Conservation (phyloP, 331 rosid species). For the Rosa hybrid region DNA sequence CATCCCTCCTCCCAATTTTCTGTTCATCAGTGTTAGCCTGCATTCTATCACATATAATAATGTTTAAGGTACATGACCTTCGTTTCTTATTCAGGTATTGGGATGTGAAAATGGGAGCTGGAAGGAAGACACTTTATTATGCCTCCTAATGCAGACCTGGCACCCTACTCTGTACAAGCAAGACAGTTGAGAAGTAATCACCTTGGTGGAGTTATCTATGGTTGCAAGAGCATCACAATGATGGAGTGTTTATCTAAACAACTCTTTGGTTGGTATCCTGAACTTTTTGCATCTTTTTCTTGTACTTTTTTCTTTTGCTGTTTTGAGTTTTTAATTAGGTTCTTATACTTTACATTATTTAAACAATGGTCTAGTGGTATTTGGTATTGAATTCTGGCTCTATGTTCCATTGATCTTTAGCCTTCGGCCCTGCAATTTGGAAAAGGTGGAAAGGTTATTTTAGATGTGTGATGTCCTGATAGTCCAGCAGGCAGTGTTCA, state of each 20-base stretch:
- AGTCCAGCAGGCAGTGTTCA: too few relatives aligned
- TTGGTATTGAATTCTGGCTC: background rate
- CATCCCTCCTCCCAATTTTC: background rate
- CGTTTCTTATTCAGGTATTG: slow-evolving; percentile 15
- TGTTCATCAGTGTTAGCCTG: background rate
- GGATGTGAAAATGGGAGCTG: slow-evolving; percentile 47
- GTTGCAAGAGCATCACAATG: slow-evolving; percentile 45
- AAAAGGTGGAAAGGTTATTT: too few relatives aligned
- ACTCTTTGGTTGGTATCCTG: slow-evolving; percentile 65
- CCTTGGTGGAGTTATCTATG: too few relatives aligned
- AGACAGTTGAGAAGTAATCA: slow-evolving; percentile 60
- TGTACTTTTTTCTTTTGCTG: background rate
- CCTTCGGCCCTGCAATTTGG: too few relatives aligned
- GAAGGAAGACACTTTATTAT: too few relatives aligned
- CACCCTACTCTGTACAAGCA: background rate
- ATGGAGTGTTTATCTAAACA: slow-evolving; percentile 71
- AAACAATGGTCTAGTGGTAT: background rate
- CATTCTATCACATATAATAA: slow-evolving; percentile 6
- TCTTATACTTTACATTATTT: background rate
- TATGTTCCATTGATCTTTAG: too few relatives aligned
- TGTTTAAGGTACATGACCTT: background rate
- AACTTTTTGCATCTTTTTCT: slow-evolving; percentile 16
- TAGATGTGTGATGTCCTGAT: too few relatives aligned
- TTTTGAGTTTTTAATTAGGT: background rate
- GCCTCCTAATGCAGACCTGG: slow-evolving; percentile 15